phyloP scores from a whole-genome alignment of 805 yeast genomes.

The Suhomyces vadensis region DNA sequence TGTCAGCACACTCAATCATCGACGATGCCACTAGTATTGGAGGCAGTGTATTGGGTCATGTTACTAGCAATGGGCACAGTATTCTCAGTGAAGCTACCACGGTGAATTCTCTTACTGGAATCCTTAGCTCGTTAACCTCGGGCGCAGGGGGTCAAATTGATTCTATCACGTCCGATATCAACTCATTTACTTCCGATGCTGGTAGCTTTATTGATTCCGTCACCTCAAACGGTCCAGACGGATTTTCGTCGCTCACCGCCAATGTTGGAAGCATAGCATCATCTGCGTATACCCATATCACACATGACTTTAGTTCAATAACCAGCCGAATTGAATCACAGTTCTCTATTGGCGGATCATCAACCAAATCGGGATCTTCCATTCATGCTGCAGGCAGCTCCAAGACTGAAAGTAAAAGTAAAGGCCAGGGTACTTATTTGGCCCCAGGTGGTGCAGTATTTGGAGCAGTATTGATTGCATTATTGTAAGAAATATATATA shows the following conservation, averaged over 20 bases:
- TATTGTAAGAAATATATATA: constrained; percentile 8
- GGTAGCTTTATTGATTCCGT: neutral
- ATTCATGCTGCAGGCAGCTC: neutral
- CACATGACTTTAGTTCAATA: constrained; percentile 5
- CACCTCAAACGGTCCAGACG: neutral
- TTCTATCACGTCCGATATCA: constrained; percentile 1
- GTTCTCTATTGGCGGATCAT: neutral
- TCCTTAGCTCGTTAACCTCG: neutral
- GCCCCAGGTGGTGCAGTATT: constrained; percentile 12
- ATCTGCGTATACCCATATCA: neutral
- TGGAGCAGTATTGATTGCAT: constrained; percentile 10
- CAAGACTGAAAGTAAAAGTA: constrained; percentile 4
- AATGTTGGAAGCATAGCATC: neutral
- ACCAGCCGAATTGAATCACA: neutral
- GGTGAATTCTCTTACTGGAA: neutral
- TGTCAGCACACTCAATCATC: neutral
- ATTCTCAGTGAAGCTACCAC: neutral
- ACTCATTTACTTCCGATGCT: neutral
- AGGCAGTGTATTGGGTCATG: neutral
- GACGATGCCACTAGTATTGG: constrained; percentile 2
- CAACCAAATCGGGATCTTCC: neutral
- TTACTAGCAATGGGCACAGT: neutral
- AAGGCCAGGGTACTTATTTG: constrained; percentile 4
- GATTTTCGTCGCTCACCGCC: neutral
- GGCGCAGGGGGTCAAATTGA: neutral